Evolutionary conservation across 371 early-diverging fungal species (phyloP).

Genomic region (Blakeslea trispora): DNA sequence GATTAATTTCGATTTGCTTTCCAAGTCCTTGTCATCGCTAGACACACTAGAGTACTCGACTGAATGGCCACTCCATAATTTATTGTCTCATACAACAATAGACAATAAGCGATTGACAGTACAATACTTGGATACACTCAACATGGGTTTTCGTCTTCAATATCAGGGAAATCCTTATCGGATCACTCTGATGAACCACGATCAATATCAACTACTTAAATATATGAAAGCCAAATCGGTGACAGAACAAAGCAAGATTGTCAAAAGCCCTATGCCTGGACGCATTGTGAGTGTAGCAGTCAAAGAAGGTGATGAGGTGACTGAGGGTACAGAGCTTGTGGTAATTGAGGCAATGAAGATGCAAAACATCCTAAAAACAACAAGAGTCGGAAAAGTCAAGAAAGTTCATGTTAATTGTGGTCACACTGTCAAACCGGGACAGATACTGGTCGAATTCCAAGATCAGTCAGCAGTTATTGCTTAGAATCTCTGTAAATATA

Average conservation of each 20-base stretch:
- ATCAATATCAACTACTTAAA: conserved; percentile 65
- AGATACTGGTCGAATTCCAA: conserved; percentile 83
- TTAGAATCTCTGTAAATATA: not conserved
- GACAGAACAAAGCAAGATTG: conserved; percentile 68
- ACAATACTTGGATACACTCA: conserved; percentile 79
- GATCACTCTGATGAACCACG: conserved; percentile 60
- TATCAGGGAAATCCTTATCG: conserved; percentile 86
- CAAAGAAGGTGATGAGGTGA: conserved; percentile 77
- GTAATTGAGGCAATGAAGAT: conserved; percentile 99
- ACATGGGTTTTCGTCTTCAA: conserved; percentile 80
- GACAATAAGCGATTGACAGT: conserved; percentile 55
- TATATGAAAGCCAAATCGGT: conserved; percentile 80
- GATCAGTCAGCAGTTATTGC: conserved; percentile 21
- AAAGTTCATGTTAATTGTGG: conserved; percentile 76
- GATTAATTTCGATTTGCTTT: too few relatives aligned
- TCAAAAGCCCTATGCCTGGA: conserved; percentile 95
- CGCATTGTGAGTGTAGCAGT: conserved; percentile 84
- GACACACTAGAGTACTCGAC: conserved; percentile 39
- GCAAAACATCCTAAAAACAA: conserved; percentile 91
- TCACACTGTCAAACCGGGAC: conserved; percentile 81
- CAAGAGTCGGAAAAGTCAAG: conserved; percentile 80
- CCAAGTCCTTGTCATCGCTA: conserved; percentile 13
- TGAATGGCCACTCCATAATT: conserved; percentile 75
- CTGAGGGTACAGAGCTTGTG: conserved; percentile 84
- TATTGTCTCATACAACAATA: conserved; percentile 67